A percentile compares a stretch with the other conserved stretches of the same genome.
phyloP scores from a whole-genome alignment of 2,329 filamentous ascomycete genomes.

The Saccharata proteae region DNA sequence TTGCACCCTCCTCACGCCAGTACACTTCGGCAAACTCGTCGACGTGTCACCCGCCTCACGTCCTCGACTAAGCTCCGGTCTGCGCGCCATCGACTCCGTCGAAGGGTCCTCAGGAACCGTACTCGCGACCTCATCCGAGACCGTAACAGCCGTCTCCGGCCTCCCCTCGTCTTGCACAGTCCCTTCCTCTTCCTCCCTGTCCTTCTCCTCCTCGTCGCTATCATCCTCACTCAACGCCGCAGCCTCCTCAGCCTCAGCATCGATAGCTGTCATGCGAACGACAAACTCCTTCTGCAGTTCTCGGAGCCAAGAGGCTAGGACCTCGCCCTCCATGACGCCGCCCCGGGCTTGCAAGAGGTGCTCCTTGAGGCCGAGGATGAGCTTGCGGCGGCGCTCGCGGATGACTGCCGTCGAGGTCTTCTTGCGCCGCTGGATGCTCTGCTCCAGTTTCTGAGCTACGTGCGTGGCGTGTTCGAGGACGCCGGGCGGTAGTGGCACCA shows the following conservation, averaged over 20 bases:
- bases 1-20: too few species aligned
- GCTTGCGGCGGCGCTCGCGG: conserved; percentile 52
- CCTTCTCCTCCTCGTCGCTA: conserved; percentile 7
- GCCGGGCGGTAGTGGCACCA: conserved; percentile 56
- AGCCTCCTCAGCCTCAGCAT: conserved; percentile 27
- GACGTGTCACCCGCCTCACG: too few species aligned
- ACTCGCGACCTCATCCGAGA: too few species aligned
- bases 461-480: conserved; percentile 57
- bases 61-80: too few species aligned
- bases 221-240: conserved; percentile 9
- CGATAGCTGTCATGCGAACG: conserved; percentile 54
- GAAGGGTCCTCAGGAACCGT: too few species aligned
- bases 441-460: conserved; percentile 51
- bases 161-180: too few species aligned
- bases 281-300: conserved; percentile 66
- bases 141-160: too few species aligned
- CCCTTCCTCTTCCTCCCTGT: too few species aligned
- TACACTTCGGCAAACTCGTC: too few species aligned
- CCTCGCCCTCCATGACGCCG: conserved; percentile 52
- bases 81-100: too few species aligned
- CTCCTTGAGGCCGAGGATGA: conserved; percentile 62
- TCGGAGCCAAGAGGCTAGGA: conserved; percentile 51
- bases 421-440: conserved; percentile 45
- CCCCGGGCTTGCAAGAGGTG: conserved; percentile 56
- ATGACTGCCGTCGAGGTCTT: conserved; percentile 46